A percentile compares a stretch with the other conserved stretches of the same genome.
Conservation (phyloP, 2,329 filamentous ascomycete genomes). For the Neospermospora avenae region DNA sequence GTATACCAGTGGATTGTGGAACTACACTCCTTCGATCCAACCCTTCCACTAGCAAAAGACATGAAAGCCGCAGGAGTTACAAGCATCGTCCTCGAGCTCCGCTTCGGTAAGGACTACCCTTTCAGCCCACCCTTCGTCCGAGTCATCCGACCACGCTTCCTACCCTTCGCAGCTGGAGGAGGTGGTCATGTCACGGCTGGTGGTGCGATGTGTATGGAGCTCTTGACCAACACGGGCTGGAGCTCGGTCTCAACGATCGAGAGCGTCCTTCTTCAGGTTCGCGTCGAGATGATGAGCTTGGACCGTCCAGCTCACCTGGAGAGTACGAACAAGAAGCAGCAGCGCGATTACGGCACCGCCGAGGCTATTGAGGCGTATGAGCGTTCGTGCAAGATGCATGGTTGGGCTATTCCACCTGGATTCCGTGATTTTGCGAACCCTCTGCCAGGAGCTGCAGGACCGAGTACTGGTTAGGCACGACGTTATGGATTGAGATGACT, state of each 20-base stretch:
- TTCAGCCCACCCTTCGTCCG: constrained; percentile 80
- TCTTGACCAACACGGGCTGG: constrained; percentile 84
- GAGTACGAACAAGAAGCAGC: background rate
- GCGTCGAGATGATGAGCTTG: constrained; percentile 66
- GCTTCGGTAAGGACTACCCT: constrained; percentile 74
- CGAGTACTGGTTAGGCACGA: background rate
- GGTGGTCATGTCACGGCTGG: constrained; percentile 84
- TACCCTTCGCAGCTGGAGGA: constrained; percentile 68
- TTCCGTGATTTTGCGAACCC: constrained; percentile 38
- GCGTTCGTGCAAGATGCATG: constrained; percentile 65
- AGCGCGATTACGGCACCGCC: constrained; percentile 57
- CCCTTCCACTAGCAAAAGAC: constrained; percentile 68
- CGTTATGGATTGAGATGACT: too few relatives aligned
- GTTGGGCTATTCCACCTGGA: constrained; percentile 68
- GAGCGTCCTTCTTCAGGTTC: constrained; percentile 75
- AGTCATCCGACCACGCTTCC: constrained; percentile 75
- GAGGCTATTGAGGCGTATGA: constrained; percentile 74
- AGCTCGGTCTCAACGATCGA: constrained; percentile 70
- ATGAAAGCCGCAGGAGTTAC: constrained; percentile 60
- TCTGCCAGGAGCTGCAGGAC: background rate
- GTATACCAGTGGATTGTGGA: constrained; percentile 92
- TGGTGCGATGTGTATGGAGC: constrained; percentile 80
- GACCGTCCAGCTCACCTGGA: constrained; percentile 71
- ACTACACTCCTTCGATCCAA: constrained; percentile 73
- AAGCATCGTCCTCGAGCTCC: constrained; percentile 77